These are phyloP conservation scores for Suhomyces kilbournensis DNA, from an alignment of 805 yeast genomes.

Conservation along the genomic window DNA sequence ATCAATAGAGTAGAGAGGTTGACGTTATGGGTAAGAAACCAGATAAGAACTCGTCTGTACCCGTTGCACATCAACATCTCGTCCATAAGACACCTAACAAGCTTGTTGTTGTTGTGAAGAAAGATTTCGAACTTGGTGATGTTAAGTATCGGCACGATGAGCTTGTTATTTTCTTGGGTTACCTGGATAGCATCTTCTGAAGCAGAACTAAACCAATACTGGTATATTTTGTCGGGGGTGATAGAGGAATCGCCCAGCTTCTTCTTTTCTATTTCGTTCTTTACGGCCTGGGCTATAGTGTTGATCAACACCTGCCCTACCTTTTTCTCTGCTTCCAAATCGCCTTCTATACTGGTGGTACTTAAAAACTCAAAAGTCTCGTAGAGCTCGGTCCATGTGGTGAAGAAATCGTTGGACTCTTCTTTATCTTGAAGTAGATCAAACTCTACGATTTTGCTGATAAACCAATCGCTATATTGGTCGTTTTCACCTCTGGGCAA, in stretches of 20 bases:
- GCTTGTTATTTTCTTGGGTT: conserved; percentile 25
- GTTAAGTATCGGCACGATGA: conserved; percentile 29
- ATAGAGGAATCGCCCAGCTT: conserved; percentile 11
- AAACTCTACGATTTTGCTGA: conserved; percentile 14
- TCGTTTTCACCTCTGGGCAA: conserved; percentile 59
- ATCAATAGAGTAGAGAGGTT: conserved; percentile 54
- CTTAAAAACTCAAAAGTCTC: conserved; percentile 23
- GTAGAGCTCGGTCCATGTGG: conserved; percentile 22
- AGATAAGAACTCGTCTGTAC: conserved; percentile 57
- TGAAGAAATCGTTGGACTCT: conserved; percentile 28
- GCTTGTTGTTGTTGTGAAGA: conserved; percentile 48
- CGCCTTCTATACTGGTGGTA: conserved; percentile 24
- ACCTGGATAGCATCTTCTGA: conserved; percentile 20
- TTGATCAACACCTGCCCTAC: conserved; percentile 42
- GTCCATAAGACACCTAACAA: conserved; percentile 58
- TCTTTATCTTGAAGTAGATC: conserved; percentile 12
- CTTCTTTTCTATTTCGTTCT: conserved; percentile 23
- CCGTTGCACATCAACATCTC: conserved; percentile 72
- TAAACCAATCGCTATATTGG: conserved; percentile 18
- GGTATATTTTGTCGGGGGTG: conserved; percentile 52
- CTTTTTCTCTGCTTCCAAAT: conserved; percentile 16
- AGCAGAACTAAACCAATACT: conserved; percentile 39
- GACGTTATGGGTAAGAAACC: conserved; percentile 61
- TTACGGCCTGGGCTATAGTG: conserved; percentile 54
- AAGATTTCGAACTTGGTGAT: conserved; percentile 49